phyloP scores from a whole-genome alignment of 108 stramenopile species.

The Aurantiochytrium sp. region DNA sequence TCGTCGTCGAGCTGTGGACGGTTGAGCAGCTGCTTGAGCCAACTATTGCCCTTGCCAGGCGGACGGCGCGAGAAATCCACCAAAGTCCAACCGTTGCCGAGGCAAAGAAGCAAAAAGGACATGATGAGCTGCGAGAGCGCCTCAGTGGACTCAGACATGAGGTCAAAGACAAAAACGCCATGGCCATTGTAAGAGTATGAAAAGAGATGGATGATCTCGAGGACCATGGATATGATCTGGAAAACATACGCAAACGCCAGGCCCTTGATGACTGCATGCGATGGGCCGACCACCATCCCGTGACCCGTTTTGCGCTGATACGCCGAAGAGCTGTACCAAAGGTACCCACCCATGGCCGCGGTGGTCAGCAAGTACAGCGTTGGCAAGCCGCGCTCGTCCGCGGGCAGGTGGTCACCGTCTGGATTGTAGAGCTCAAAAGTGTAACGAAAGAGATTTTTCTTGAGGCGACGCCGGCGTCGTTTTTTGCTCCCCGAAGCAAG shows the following conservation, averaged over 20 bases:
- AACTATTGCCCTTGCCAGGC: neutral
- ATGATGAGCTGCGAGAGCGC: constrained; percentile 16
- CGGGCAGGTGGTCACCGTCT: neutral
- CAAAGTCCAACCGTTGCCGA: neutral
- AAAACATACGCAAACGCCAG: neutral
- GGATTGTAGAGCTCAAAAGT: neutral
- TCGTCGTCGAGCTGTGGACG: neutral
- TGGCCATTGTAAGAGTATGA: neutral
- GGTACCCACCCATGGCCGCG: neutral
- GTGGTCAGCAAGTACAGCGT: neutral
- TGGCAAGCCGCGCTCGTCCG: constrained; percentile 1
- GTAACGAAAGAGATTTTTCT: neutral
- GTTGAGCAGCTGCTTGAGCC: neutral
- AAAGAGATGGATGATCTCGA: neutral
- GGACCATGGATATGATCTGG: neutral
- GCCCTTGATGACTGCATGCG: neutral
- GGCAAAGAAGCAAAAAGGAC: neutral
- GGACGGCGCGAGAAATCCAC: neutral
- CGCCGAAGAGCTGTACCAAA: neutral
- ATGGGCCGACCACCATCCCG: neutral
- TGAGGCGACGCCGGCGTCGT: neutral
- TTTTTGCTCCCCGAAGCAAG: neutral
- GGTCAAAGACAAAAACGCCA: neutral
- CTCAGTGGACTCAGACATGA: neutral
- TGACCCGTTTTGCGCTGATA: neutral